A percentile compares a stretch with the other conserved stretches of the same genome.
These are phyloP conservation scores for Abortiporus biennis DNA, from an alignment of 1,284 basidiomycete species.

Conservation along the genomic window DNA sequence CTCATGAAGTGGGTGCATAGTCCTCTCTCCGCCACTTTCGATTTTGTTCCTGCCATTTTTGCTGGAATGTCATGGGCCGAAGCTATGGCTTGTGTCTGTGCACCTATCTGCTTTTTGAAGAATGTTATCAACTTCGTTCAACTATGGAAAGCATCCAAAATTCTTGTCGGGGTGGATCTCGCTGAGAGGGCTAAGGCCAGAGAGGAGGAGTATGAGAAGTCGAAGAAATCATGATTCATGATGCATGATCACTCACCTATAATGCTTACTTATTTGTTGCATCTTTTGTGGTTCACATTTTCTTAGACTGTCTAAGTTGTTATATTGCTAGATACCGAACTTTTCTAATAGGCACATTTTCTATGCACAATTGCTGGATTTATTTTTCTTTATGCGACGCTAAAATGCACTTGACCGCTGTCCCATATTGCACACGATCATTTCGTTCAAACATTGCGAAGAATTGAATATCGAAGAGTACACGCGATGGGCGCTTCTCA, in stretches of 20 bases:
- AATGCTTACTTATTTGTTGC: neutral
- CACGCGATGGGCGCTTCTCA: neutral
- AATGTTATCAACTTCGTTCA: conserved; percentile 96
- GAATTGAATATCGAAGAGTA: neutral
- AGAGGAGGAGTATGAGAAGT: conserved; percentile 29
- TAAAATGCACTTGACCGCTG: no score
- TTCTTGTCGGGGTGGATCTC: conserved; percentile 86
- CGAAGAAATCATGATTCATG: conserved; percentile 14
- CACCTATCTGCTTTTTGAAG: conserved; percentile 78
- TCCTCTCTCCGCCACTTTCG: conserved; percentile 43
- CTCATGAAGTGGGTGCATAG: conserved; percentile 83
- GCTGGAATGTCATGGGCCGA: conserved; percentile 74
- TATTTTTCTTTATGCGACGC: no score
- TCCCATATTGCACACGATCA: no score
- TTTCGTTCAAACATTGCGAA: no score
- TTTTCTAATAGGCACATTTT: no score
- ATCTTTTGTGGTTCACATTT: neutral
- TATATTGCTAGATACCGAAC: conserved; percentile 1
- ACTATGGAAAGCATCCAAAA: conserved; percentile 98
- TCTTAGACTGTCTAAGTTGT: neutral
- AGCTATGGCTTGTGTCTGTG: conserved; percentile 59
- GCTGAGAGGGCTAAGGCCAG: conserved; percentile 74
- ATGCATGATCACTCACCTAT: neutral
- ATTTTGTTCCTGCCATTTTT: conserved; percentile 27
- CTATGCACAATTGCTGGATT: no score